Evolutionary conservation across 352 stramenopile genomes (phyloP).

Genomic region (Globisporangium radiosum): DNA sequence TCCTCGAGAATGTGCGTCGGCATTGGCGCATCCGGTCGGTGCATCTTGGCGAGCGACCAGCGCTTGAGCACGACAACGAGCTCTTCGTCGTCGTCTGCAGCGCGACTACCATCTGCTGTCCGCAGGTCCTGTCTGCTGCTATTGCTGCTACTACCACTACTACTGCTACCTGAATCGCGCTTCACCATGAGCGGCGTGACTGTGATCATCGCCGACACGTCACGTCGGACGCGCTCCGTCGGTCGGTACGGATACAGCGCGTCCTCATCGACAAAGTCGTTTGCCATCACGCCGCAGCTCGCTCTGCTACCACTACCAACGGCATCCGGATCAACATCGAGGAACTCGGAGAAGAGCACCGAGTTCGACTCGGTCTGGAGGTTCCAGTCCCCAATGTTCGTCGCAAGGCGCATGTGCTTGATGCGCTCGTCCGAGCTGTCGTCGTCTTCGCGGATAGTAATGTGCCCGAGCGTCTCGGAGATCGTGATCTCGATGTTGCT

Average conservation of each 20-base stretch:
- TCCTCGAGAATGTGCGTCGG: constrained; percentile 22
- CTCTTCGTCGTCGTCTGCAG: constrained; percentile 9
- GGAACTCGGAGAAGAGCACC: constrained; percentile 24
- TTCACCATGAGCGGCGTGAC: constrained; percentile 22
- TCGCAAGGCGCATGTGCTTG: constrained; percentile 39
- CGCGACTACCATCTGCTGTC: constrained; percentile 10
- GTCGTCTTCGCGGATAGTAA: constrained; percentile 52
- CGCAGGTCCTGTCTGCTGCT: background rate
- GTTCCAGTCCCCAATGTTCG: constrained; percentile 17
- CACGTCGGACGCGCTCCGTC: constrained; percentile 29
- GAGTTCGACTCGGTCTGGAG: constrained; percentile 37
- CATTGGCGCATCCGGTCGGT: constrained; percentile 15
- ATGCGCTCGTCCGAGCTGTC: constrained; percentile 35
- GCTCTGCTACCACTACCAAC: background rate
- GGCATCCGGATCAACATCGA: constrained; percentile 12
- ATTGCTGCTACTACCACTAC: constrained; percentile 7
- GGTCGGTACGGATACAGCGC: constrained; percentile 44
- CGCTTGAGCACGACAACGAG: constrained; percentile 28
- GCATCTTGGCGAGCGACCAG: constrained; percentile 23
- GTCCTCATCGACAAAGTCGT: constrained; percentile 43
- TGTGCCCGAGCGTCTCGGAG: constrained; percentile 42
- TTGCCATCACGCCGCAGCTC: constrained; percentile 28
- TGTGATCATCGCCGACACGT: constrained; percentile 37
- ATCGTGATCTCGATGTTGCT: constrained; percentile 49
- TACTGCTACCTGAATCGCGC: background rate